Evolutionary conservation across 2,329 filamentous ascomycete genomes (phyloP), one percentile per base, ranked within the genome.

Genomic region (Alternaria panax): DNA sequence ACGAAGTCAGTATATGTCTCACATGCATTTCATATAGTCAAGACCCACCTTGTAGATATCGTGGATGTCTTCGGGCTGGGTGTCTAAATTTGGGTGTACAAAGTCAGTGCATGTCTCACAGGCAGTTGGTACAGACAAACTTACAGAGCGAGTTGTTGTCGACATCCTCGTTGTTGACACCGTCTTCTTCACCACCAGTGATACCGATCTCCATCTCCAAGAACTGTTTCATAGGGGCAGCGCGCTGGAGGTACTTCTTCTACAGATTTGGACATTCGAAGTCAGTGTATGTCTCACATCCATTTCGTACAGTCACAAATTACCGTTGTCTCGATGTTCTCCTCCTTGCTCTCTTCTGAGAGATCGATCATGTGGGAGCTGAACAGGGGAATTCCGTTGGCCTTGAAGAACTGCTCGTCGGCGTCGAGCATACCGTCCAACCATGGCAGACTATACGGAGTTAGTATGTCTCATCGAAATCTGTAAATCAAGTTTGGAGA

Each of bases 291-390:
- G 30, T 32, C 30, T 9, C 30, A 12, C 12, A 32, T 11, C 11
- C 11, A 32, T 32, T 12, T 12, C 11, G 30, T 32, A 9, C 4
- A 32, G 11, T 32, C 30, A 32, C 11, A 9, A 32, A 7, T 32
- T 32, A 32, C 30, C n/a, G n/a, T 98, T 78, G 92, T 97, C 78
- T 90, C 80, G 75, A 99, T 90, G 88, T 99, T 98, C 83, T 87
- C 92, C 63, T 95, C 87, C 68, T 58, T 63, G 32, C 38, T 78
- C 86, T 98, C 94, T 85, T 97, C 95, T 25, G 91, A 95, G 40
- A 78, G 54, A 82, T 99, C 95, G 77, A 98, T 97, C 95, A 99
- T 99, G 89, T 99, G 95, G 72, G 88, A 92, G 79, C 89, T 93
- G 63, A 67, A 67, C 0, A 67, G 65, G 3, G 65, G 63, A 43